These are phyloP conservation scores for Rhinocladiella mackenziei DNA, from an alignment of 2,329 filamentous ascomycete species.

Conservation along the genomic window DNA sequence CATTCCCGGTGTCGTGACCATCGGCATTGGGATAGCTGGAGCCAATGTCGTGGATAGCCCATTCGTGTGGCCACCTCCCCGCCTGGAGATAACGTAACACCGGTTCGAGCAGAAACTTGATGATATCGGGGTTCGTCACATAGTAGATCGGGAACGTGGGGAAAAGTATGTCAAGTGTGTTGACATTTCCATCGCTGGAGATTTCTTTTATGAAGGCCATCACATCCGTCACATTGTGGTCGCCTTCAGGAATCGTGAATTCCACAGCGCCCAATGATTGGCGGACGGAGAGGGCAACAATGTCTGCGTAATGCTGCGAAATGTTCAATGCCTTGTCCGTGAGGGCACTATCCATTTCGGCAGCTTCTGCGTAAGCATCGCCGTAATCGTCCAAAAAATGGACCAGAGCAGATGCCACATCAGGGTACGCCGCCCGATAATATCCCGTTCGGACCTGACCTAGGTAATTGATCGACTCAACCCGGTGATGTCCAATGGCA, in stretches of 20 bases:
- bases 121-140: slow-evolving; percentile 41
- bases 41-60: slow-evolving; percentile 43
- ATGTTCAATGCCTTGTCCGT: slow-evolving; percentile 29
- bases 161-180: slow-evolving; percentile 45
- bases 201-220: slow-evolving; percentile 44
- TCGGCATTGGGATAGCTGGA: slow-evolving; percentile 40
- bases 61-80: slow-evolving; percentile 39
- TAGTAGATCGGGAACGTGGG: slow-evolving; percentile 44
- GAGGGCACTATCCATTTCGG: slow-evolving; percentile 34
- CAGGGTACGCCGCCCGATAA: slow-evolving; percentile 37
- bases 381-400: slow-evolving; percentile 42
- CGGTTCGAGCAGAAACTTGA: slow-evolving; percentile 44
- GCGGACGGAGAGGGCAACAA: slow-evolving; percentile 40
- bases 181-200: slow-evolving; percentile 43
- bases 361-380: slow-evolving; percentile 36
- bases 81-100: slow-evolving; percentile 42
- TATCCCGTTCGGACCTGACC: slow-evolving; percentile 40
- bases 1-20: slow-evolving; percentile 37
- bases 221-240: slow-evolving; percentile 33
- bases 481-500: slow-evolving; percentile 41
- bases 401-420: slow-evolving; percentile 35
- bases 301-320: slow-evolving; percentile 41
- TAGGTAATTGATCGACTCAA: slow-evolving; percentile 42
- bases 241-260: slow-evolving; percentile 37
- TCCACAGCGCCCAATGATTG: slow-evolving; percentile 44